Evolutionary conservation across 768 basidiomycete species (phyloP).

Genomic region (Pisolithus albus): DNA sequence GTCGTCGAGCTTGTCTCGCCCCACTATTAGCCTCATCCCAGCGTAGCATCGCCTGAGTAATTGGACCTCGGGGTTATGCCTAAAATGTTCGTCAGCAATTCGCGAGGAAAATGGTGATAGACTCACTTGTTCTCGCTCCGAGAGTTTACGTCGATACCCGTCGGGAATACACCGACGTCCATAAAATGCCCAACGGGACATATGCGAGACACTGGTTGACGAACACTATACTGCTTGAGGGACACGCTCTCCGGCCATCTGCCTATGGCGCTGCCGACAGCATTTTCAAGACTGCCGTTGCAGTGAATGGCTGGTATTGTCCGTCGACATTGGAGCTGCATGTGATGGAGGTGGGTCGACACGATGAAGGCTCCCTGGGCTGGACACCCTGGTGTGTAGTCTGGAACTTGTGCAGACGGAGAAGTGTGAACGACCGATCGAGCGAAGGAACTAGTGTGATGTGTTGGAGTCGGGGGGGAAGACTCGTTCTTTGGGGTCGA

Average conservation of each 20-base stretch:
- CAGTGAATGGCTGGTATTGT: conserved; percentile 43
- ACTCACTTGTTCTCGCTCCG: conserved; percentile 60
- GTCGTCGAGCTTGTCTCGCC: conserved; percentile 83
- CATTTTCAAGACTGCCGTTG: conserved; percentile 82
- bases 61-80: conserved; percentile 68
- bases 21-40: conserved; percentile 83
- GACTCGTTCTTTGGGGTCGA: conserved; percentile 6
- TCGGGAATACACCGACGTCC: conserved; percentile 83
- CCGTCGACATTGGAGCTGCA: conserved; percentile 27
- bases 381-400: conserved; percentile 41
- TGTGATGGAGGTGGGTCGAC: conserved; percentile 27
- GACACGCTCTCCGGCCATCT: conserved; percentile 61
- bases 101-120: background rate
- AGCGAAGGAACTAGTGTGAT: conserved; percentile 6
- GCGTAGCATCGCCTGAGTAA: conserved; percentile 74
- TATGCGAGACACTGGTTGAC: conserved; percentile 91
- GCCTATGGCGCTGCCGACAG: conserved; percentile 60
- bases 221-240: conserved; percentile 76
- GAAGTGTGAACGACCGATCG: conserved; percentile 20
- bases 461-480: background rate
- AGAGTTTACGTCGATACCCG: conserved; percentile 77
- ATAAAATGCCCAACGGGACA: conserved; percentile 68
- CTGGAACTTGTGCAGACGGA: conserved; percentile 39
- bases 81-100: conserved; percentile 19
- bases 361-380: conserved; percentile 42